Conservation (phyloP, 768 basidiomycete genomes). For the Boletus barrowsii region DNA sequence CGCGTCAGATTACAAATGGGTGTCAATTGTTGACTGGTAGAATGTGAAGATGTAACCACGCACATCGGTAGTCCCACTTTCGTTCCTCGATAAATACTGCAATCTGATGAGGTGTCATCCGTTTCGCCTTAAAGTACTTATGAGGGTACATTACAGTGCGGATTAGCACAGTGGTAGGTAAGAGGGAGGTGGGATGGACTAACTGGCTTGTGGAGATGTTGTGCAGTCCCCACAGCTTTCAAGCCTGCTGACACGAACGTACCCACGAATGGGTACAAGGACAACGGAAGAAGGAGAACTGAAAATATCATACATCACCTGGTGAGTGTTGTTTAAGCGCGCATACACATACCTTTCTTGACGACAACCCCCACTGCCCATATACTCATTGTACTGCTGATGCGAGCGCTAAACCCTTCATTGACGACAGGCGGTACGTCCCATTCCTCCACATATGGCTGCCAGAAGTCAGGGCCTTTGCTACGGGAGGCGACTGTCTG, state of each 20-base stretch:
- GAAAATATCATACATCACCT: neutral
- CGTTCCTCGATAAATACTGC: conserved; percentile 84
- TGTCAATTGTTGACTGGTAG: neutral
- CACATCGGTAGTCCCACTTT: conserved; percentile 84
- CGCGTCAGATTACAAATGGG: neutral
- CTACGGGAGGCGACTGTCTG: conserved; percentile 82
- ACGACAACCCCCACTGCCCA: conserved; percentile 17
- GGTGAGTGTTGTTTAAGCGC: neutral
- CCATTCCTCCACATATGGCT: conserved; percentile 81
- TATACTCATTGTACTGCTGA: conserved; percentile 8
- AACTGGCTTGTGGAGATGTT: conserved; percentile 66
- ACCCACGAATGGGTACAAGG: conserved; percentile 69
- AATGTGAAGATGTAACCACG: conserved; percentile 13
- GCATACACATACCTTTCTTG: conserved; percentile 21
- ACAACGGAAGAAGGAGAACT: conserved; percentile 62
- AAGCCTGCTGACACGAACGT: conserved; percentile 59
- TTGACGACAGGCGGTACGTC: conserved; percentile 49
- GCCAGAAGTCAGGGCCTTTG: conserved; percentile 83
- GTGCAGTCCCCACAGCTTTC: conserved; percentile 65
- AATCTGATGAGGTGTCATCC: conserved; percentile 67
- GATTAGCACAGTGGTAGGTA: neutral
- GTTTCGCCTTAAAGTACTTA: conserved; percentile 83
- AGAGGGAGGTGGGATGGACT: conserved; percentile 15
- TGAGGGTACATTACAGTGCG: neutral
- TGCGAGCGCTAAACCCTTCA: conserved; percentile 23